These are phyloP conservation scores for Moniliella sp. DNA, from an alignment of 1,284 basidiomycete species.

Conservation along the genomic window DNA sequence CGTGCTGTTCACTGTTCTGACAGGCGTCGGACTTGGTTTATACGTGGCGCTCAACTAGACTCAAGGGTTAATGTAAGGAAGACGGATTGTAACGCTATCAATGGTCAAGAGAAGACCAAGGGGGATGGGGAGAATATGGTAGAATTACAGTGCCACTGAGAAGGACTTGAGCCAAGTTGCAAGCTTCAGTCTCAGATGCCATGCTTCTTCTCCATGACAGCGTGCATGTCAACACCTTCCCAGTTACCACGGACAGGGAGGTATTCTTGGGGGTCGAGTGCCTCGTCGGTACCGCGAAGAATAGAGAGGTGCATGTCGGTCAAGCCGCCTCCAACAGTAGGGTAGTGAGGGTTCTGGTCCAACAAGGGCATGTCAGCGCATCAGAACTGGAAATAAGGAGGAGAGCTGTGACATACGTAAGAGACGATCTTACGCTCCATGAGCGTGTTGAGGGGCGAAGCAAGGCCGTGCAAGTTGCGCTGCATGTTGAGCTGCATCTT, in stretches of 20 bases:
- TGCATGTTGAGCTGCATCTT: constrained; percentile 64
- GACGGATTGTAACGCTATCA: too few species aligned
- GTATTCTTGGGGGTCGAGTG: constrained; percentile 23
- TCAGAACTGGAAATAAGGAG: not conserved
- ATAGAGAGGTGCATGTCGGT: constrained; percentile 27
- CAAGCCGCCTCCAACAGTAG: constrained; percentile 7
- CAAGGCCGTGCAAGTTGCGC: constrained; percentile 63
- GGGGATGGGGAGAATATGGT: too few species aligned
- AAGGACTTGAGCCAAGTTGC: too few species aligned
- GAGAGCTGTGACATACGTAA: constrained; percentile 40
- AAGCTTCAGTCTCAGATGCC: too few species aligned
- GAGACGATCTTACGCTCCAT: constrained; percentile 81
- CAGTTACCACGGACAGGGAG: constrained; percentile 7
- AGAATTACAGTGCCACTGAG: too few species aligned
- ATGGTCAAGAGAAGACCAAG: too few species aligned
- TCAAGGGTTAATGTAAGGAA: too few species aligned
- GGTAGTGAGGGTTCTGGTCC: constrained; percentile 8
- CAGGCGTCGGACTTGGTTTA: too few species aligned
- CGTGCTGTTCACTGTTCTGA: too few species aligned
- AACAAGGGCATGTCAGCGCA: not conserved
- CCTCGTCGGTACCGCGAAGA: constrained; percentile 27
- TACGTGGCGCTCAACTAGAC: too few species aligned
- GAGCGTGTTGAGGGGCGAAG: constrained; percentile 61
- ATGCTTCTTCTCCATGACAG: constrained; percentile 13
- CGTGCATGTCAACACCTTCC: constrained; percentile 7